Evolutionary conservation across 1,284 basidiomycete genomes (phyloP).

Genomic region (Sporisorium iseilematis-ciliati): DNA sequence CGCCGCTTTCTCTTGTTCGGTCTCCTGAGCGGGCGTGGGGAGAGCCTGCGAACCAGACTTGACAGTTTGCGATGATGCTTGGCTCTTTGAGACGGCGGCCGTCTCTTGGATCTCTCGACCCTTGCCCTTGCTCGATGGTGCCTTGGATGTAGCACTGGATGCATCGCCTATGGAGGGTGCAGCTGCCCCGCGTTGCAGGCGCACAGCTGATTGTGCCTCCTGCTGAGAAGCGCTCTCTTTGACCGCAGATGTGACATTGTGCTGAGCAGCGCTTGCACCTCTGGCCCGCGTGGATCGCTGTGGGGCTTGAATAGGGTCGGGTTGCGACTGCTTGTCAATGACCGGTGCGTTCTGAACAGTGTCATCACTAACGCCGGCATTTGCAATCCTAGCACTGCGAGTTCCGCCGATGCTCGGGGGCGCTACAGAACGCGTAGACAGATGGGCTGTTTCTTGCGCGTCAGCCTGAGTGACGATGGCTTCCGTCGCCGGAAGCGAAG

Average conservation of each 20-base stretch:
- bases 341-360: background rate
- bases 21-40: background rate
- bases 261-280: background rate
- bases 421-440: conserved; percentile 9
- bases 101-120: conserved; percentile 4
- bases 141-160: background rate
- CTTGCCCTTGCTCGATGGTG: conserved; percentile 25
- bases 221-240: conserved; percentile 39
- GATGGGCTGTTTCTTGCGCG: background rate
- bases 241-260: background rate
- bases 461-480: background rate
- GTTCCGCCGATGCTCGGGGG: conserved; percentile 29
- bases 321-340: conserved; percentile 41
- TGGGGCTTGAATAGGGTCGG: conserved; percentile 32
- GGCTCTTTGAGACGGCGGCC: background rate
- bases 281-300: conserved; percentile 3
- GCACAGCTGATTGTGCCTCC: conserved; percentile 3
- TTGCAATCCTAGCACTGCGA: background rate
- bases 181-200: background rate
- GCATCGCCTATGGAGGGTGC: background rate
- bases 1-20: conserved; percentile 20
- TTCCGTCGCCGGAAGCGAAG: background rate
- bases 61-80: conserved; percentile 8
- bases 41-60: conserved; percentile 12
- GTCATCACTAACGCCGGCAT: background rate